Conservation (phyloP, 2,329 filamentous ascomycete genomes). For the Monosporascus ibericus region DNA sequence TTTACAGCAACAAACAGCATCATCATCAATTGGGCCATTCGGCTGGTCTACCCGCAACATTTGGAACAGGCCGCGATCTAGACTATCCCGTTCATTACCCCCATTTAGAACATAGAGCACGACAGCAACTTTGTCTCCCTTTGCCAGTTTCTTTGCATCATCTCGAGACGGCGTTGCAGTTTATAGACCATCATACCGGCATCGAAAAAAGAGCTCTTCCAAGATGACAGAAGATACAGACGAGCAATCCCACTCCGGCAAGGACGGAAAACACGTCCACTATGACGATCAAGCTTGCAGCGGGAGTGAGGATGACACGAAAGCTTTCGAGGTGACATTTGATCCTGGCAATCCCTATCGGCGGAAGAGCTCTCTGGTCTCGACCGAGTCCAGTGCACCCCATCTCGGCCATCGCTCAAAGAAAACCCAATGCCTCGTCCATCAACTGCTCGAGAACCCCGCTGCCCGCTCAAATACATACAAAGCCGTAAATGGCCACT, state of each 20-base stretch:
- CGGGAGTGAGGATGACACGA: slow-evolving; percentile 45
- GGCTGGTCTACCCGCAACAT: no score
- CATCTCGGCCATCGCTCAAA: slow-evolving; percentile 27
- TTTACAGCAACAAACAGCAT: not conserved
- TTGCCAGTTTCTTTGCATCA: not conserved
- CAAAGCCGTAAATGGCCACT: slow-evolving; percentile 18
- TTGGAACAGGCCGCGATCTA: no score
- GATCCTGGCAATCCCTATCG: slow-evolving; percentile 55
- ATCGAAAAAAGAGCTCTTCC: not conserved
- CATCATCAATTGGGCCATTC: no score
- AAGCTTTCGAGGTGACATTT: slow-evolving; percentile 55
- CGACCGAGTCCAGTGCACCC: slow-evolving; percentile 37
- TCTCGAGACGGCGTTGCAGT: not conserved
- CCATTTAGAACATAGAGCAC: no score
- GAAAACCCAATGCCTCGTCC: slow-evolving; percentile 57
- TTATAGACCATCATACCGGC: no score
- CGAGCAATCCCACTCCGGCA: not conserved
- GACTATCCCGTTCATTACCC: no score
- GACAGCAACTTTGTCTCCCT: no score
- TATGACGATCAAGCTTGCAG: slow-evolving; percentile 35
- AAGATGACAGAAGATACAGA: not conserved
- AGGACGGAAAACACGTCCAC: not conserved
- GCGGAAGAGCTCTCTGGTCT: slow-evolving; percentile 60
- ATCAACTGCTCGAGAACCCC: slow-evolving; percentile 55
- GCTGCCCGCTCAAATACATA: slow-evolving; percentile 28